Percentiles rank a stretch among this genome's conserved stretches.
These are phyloP conservation scores for Larix sibirica DNA, from an alignment of 83 land plant genomes.

Conservation along the genomic window DNA sequence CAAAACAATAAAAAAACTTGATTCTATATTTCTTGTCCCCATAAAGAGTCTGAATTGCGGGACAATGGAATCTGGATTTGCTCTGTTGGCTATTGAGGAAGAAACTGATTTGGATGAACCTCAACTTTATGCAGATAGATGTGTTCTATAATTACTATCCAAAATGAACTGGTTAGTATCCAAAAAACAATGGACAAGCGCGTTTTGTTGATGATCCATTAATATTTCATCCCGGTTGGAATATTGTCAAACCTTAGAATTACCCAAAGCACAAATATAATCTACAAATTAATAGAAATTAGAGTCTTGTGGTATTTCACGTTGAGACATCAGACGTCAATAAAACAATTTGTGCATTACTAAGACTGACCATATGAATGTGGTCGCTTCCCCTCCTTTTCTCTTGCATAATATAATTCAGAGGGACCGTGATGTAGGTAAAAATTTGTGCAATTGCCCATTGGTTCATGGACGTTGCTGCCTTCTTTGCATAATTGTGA, in stretches of 20 bases:
- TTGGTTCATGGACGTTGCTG: no score
- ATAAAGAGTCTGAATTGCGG: no score
- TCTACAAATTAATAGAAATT: no score
- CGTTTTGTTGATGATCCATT: conserved; percentile 95
- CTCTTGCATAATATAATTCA: neutral
- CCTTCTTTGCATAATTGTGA: no score
- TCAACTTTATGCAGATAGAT: conserved; percentile 66
- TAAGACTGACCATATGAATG: neutral
- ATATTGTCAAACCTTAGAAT: conserved; percentile 69
- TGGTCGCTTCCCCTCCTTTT: neutral
- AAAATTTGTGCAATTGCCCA: no score
- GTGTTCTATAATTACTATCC: conserved; percentile 92
- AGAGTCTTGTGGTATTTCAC: no score
- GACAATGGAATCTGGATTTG: neutral
- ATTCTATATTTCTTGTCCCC: no score
- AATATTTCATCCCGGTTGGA: conserved; percentile 89
- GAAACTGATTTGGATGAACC: neutral
- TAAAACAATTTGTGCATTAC: neutral
- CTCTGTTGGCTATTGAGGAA: neutral
- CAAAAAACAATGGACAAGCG: conserved; percentile 73
- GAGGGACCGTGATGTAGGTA: no score
- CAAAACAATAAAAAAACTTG: no score
- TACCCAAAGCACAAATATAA: no score
- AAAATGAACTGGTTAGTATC: no score
- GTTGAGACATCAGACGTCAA: no score